These are phyloP conservation scores for Curvularia sp. DNA, from an alignment of 2,329 filamentous ascomycete species.

Conservation along the genomic window DNA sequence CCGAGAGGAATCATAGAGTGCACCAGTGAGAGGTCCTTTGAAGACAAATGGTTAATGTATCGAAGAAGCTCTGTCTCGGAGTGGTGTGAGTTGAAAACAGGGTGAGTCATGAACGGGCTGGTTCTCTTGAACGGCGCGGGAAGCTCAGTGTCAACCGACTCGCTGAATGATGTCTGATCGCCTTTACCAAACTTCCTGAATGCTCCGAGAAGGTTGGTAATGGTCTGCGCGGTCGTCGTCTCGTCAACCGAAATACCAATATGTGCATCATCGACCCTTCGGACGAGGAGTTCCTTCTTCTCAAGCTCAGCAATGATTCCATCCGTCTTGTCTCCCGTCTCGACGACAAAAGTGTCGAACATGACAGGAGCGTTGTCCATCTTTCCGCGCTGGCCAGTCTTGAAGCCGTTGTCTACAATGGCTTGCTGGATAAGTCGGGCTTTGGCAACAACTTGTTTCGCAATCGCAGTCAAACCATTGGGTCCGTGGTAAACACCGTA, in stretches of 20 bases:
- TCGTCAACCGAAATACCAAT: constrained; percentile 83
- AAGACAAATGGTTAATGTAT: constrained; percentile 92
- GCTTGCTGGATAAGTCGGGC: constrained; percentile 73
- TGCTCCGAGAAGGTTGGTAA: constrained; percentile 64
- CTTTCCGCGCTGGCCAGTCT: constrained; percentile 66
- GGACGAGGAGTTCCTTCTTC: constrained; percentile 64
- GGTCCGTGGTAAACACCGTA: constrained; percentile 96
- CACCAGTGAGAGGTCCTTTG: constrained; percentile 90
- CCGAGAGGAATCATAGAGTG: constrained; percentile 98
- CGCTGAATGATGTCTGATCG: constrained; percentile 18
- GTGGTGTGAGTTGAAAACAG: constrained; percentile 93
- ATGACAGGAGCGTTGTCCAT: constrained; percentile 64
- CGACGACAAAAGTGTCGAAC: constrained; percentile 82
- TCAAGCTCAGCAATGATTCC: constrained; percentile 61
- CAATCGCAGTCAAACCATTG: constrained; percentile 80
- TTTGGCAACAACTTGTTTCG: constrained; percentile 75
- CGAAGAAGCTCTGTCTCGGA: constrained; percentile 93
- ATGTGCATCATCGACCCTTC: constrained; percentile 65
- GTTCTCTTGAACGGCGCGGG: constrained; percentile 68
- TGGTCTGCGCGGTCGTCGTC: constrained; percentile 64
- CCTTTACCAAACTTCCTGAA: constrained; percentile 58
- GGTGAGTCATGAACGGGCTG: constrained; percentile 81
- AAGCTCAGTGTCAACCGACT: constrained; percentile 49
- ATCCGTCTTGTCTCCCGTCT: constrained; percentile 58
- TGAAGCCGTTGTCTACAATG: constrained; percentile 68